These are phyloP conservation scores for Solanum chacoense DNA, from an alignment of 305 asterid species.

Conservation along the genomic window DNA sequence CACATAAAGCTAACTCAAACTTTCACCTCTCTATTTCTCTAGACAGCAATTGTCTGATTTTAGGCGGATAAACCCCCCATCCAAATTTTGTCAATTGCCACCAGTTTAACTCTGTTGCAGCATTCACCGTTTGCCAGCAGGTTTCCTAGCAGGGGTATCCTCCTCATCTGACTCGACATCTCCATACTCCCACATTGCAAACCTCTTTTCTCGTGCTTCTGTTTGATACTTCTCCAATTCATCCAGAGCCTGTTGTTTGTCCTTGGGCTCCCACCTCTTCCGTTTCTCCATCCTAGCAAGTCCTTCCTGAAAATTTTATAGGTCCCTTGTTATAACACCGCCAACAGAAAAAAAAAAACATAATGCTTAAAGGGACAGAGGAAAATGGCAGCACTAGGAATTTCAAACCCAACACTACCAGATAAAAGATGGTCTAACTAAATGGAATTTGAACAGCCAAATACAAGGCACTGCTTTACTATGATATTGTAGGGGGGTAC, in stretches of 20 bases:
- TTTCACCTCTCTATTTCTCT: neutral
- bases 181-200: constrained; percentile 95
- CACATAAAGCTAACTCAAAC: neutral
- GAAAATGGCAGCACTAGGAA: neutral
- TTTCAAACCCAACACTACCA: neutral
- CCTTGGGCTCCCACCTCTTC: constrained; percentile 42
- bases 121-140: constrained; percentile 69
- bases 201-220: constrained; percentile 60
- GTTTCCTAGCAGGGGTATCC: constrained; percentile 69
- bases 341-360: neutral
- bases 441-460: neutral
- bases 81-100: neutral
- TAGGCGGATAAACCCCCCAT: neutral
- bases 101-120: neutral
- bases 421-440: neutral
- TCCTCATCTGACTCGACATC: constrained; percentile 91
- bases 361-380: neutral
- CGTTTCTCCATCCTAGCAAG: constrained; percentile 88
- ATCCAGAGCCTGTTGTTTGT: constrained; percentile 35
- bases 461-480: neutral
- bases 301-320: constrained; percentile 53
- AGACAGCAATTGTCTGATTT: neutral
- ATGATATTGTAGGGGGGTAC: neutral
- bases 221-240: constrained; percentile 65
- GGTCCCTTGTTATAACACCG: neutral